Base-by-base conservation (phyloP, 2,329 filamentous ascomycete species). In the Fusarium cicatricum region DNA sequence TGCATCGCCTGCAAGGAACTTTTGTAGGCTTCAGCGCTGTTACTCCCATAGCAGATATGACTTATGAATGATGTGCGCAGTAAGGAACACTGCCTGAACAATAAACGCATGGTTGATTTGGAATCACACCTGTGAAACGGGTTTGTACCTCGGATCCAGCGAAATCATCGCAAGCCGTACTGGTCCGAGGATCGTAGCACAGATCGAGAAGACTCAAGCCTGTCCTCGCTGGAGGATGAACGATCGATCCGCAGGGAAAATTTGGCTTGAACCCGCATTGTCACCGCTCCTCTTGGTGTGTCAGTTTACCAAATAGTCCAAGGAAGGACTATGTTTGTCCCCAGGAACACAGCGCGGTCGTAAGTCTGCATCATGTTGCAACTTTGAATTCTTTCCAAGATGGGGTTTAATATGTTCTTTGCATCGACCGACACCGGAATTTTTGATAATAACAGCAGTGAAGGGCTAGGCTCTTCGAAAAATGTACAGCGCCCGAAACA, bases 231-330 rank as follows among this genome's bases (percentile, higher is more conserved):
- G 4, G 36, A 32, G 33, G 39, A 17, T 39, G 21, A 23, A 17
- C 15, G 21, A 26, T 31, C 28, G 17, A 15, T n/a, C 16, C 14
- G 42, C 37, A 14, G 23, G 23, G 23, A 39, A 26, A 21, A 31
- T 48, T 42, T 19, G 46, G 46, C 28, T 32, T n/a, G 17, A 39
- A 21, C 33, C 45, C 29, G 29, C 28, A 16, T 39, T 36, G 49
- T 60, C 60, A 60, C 60, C 60, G 44, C 62, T 52, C 33, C 58
- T 64, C 49, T 11, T 64, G 52, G 58, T 68, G 64, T 64, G 62
- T 41, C 65, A 55, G 55, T 58, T 56, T 60, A 43, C 53, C 56
- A 56, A 50, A 47, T 54, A 44, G 50, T 51, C 58, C 54, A 46
- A 39, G 34, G 40, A 31, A 40, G 52, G 34, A 19, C 49, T 44